These are phyloP conservation scores for Boletus eberwhitei DNA, from an alignment of 768 basidiomycete genomes.

Conservation along the genomic window DNA sequence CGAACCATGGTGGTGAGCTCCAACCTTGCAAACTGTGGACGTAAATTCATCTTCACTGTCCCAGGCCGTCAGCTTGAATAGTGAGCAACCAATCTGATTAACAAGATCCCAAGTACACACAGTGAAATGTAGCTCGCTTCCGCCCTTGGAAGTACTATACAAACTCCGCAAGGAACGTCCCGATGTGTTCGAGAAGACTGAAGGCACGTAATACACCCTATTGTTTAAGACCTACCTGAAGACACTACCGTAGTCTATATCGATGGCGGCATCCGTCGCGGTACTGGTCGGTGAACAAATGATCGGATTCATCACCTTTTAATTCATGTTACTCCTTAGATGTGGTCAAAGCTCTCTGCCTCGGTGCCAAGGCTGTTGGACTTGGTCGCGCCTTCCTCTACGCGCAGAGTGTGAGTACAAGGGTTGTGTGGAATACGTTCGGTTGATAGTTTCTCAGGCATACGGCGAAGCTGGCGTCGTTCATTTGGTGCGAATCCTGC, in stretches of 20 bases:
- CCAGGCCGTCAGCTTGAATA: constrained; percentile 76
- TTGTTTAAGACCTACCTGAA: constrained; percentile 1
- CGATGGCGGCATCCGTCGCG: constrained; percentile 73
- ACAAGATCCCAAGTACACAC: neutral
- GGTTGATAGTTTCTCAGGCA: constrained; percentile 42
- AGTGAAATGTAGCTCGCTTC: constrained; percentile 53
- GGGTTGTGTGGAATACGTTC: neutral
- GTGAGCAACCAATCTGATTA: constrained; percentile 37
- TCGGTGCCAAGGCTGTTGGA: constrained; percentile 86
- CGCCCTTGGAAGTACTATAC: constrained; percentile 76
- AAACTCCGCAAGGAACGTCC: constrained; percentile 69
- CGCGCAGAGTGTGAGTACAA: constrained; percentile 65
- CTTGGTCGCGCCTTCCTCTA: constrained; percentile 85
- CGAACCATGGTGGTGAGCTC: constrained; percentile 80
- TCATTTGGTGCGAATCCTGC: constrained; percentile 62
- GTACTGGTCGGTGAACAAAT: constrained; percentile 53
- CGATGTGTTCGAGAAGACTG: constrained; percentile 66
- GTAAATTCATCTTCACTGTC: constrained; percentile 1
- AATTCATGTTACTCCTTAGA: constrained; percentile 38
- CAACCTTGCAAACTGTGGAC: neutral
- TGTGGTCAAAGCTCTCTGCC: constrained; percentile 84
- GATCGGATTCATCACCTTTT: neutral
- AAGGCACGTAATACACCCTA: constrained; percentile 43
- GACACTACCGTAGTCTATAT: constrained; percentile 61
- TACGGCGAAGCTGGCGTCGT: constrained; percentile 72